phyloP scores from a whole-genome alignment of 176 grass and related monocot genomes.

The Melocanna baccifera region DNA sequence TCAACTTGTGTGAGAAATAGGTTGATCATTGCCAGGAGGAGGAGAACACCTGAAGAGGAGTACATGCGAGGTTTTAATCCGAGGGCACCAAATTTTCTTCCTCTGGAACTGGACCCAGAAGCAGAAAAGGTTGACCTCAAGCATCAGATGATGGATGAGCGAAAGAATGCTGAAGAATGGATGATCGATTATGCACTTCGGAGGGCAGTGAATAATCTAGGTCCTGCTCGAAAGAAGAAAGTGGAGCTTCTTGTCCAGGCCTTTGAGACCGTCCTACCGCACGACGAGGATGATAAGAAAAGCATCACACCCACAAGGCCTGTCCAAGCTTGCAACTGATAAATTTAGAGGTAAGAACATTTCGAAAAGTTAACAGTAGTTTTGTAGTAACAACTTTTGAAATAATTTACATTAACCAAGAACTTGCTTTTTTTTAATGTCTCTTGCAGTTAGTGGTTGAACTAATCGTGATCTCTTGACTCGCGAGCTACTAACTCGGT shows the following conservation, averaged over 20 bases:
- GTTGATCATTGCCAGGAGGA: constrained; percentile 58
- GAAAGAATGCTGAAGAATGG: constrained; percentile 96
- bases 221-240: constrained; percentile 71
- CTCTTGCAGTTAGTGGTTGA: constrained; percentile 47
- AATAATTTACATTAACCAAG: not conserved
- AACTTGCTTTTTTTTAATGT: not conserved
- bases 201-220: constrained; percentile 59
- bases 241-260: constrained; percentile 90
- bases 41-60: constrained; percentile 46
- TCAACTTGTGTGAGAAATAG: constrained; percentile 28
- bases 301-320: constrained; percentile 23
- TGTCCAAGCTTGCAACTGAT: constrained; percentile 45
- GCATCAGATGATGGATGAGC: constrained; percentile 81
- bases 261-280: constrained; percentile 71
- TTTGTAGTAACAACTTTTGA: not conserved
- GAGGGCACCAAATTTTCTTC: constrained; percentile 73
- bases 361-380: not conserved
- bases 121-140: constrained; percentile 85
- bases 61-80: constrained; percentile 75
- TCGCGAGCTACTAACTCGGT: constrained; percentile 45
- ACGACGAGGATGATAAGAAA: constrained; percentile 47
- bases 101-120: constrained; percentile 62
- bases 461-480: constrained; percentile 43
- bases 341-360: constrained; percentile 31
- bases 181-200: constrained; percentile 90